Conservation (phyloP, 495 filamentous ascomycete genomes). For the Filosporella fistucella region DNA sequence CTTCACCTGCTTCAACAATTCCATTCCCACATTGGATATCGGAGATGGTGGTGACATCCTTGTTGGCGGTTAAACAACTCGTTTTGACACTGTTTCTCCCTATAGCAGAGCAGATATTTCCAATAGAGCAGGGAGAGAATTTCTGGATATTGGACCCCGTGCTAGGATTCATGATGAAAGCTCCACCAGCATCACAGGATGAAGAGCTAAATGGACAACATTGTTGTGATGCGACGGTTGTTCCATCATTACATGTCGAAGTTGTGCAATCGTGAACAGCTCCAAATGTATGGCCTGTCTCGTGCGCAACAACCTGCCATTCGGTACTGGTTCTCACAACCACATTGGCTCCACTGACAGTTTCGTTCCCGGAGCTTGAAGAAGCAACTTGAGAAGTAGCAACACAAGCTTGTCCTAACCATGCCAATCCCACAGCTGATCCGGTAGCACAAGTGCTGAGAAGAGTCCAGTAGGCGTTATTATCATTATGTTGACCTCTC, state of each 20-base stretch:
- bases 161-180: slow-evolving; percentile 95
- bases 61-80: slow-evolving; percentile 75
- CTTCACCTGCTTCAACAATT: slow-evolving; percentile 90
- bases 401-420: slow-evolving; percentile 86
- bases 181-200: slow-evolving; percentile 68
- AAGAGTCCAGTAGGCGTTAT: slow-evolving; percentile 90
- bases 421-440: slow-evolving; percentile 86
- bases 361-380: slow-evolving; percentile 47
- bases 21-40: slow-evolving; percentile 91
- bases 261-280: slow-evolving; percentile 89
- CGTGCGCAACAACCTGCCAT: slow-evolving; percentile 97
- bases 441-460: slow-evolving; percentile 81
- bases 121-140: slow-evolving; percentile 86
- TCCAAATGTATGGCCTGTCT: slow-evolving; percentile 92
- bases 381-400: slow-evolving; percentile 42
- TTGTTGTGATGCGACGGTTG: slow-evolving; percentile 62
- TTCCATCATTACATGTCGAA: slow-evolving; percentile 56
- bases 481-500: slow-evolving; percentile 68
- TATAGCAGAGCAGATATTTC: slow-evolving; percentile 93
- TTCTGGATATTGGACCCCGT: slow-evolving; percentile 63
- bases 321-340: slow-evolving; percentile 79
- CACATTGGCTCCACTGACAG: slow-evolving; percentile 82
- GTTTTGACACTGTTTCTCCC: slow-evolving; percentile 73
- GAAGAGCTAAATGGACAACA: slow-evolving; percentile 76
- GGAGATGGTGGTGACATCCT: slow-evolving; percentile 77